Conservation (phyloP, 768 basidiomycete species). For the Mycena crocata region DNA sequence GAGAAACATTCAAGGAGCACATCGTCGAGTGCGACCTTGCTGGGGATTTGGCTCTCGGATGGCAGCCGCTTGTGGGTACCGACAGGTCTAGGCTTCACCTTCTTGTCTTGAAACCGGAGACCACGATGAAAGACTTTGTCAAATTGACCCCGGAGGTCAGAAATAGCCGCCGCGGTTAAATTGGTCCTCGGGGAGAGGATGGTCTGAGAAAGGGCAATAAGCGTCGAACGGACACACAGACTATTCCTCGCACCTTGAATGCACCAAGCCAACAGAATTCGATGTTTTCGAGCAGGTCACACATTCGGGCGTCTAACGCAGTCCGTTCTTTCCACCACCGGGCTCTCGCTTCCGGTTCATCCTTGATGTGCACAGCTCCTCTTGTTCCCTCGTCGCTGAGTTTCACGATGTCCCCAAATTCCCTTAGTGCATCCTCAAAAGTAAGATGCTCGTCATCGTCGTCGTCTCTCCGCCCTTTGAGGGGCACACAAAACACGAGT, state of each 20-base stretch:
- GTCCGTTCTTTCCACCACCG: conserved; percentile 90
- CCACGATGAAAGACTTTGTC: conserved; percentile 81
- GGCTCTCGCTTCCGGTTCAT: conserved; percentile 71
- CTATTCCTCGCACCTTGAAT: conserved; percentile 79
- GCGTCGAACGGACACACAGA: conserved; percentile 3
- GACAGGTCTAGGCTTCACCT: conserved; percentile 52
- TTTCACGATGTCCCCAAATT: conserved; percentile 85
- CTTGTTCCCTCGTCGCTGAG: conserved; percentile 82
- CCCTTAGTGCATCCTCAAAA: conserved; percentile 77
- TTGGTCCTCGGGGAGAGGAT: conserved; percentile 65
- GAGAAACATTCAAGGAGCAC: conserved; percentile 88
- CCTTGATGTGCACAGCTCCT: conserved; percentile 77
- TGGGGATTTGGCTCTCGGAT: conserved; percentile 48
- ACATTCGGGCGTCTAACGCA: conserved; percentile 81
- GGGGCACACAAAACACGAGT: conserved; percentile 88
- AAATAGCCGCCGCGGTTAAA: conserved; percentile 57
- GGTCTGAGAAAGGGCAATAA: conserved; percentile 59
- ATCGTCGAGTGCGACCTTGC: conserved; percentile 73
- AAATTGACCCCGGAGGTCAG: conserved; percentile 71
- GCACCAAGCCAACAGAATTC: conserved; percentile 98
- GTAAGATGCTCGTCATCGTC: conserved; percentile 79
- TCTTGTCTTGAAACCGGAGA: conserved; percentile 72
- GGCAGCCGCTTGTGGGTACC: conserved; percentile 48
- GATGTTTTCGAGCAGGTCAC: conserved; percentile 81
- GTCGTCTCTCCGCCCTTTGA: conserved; percentile 84